Evolutionary conservation across 805 yeast species (phyloP).

Genomic region (Soucietia sequanensis): DNA sequence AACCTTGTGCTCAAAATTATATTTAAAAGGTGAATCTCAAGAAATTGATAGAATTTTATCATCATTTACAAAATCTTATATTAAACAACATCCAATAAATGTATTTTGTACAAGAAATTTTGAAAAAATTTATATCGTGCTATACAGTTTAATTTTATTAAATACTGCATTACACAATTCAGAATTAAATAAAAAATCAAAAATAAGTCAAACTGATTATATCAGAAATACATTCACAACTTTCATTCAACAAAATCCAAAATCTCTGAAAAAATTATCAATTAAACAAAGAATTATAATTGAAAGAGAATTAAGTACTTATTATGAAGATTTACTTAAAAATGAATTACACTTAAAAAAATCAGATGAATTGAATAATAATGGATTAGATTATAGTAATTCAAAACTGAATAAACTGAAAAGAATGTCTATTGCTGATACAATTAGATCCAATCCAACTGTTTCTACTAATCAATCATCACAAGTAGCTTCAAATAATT

Average conservation of each 20-base stretch:
- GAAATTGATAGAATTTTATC: slow-evolving; percentile 74
- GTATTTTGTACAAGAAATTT: slow-evolving; percentile 49
- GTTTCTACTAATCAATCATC: slow-evolving; percentile 1
- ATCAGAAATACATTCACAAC: slow-evolving; percentile 42
- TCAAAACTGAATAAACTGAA: slow-evolving; percentile 7
- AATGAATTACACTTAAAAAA: slow-evolving; percentile 41
- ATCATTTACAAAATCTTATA: slow-evolving; percentile 66
- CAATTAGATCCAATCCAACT: slow-evolving; percentile 12
- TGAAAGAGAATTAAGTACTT: slow-evolving; percentile 43
- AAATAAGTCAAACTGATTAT: slow-evolving; percentile 41
- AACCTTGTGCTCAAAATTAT: slow-evolving; percentile 60
- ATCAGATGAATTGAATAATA: slow-evolving; percentile 10
- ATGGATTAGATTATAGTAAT: no score
- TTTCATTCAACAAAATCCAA: slow-evolving; percentile 36
- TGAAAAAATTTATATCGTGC: slow-evolving; percentile 63
- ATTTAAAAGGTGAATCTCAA: slow-evolving; percentile 79
- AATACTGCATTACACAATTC: slow-evolving; percentile 75
- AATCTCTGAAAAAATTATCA: slow-evolving; percentile 23
- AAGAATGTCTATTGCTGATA: slow-evolving; percentile 19
- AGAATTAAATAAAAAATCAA: slow-evolving; percentile 36
- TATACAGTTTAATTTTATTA: slow-evolving; percentile 68
- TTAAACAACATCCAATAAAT: slow-evolving; percentile 45
- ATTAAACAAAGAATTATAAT: slow-evolving; percentile 42
- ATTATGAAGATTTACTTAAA: slow-evolving; percentile 42
- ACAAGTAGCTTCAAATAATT: neutral